A percentile compares a stretch with the other conserved stretches of the same genome.
These are phyloP conservation scores for Gomphus bonarii DNA, from an alignment of 1,284 basidiomycete species.

Conservation along the genomic window DNA sequence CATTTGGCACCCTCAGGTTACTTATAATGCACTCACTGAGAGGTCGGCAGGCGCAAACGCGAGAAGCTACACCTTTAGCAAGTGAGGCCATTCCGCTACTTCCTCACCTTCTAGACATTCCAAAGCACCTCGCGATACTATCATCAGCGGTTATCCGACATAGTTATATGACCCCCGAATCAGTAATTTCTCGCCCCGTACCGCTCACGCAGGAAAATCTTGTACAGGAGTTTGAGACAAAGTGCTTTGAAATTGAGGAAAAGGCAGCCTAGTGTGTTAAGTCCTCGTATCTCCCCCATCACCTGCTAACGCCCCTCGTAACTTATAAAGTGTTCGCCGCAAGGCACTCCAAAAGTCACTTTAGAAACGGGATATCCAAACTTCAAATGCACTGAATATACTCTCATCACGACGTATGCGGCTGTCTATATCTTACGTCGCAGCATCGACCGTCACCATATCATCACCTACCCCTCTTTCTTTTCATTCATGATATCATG, in stretches of 20 bases:
- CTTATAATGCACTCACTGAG: constrained; percentile 5
- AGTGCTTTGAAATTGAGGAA: constrained; percentile 65
- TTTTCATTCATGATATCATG: not conserved
- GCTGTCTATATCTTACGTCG: constrained; percentile 26
- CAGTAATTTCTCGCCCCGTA: not conserved
- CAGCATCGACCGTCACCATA: constrained; percentile 36
- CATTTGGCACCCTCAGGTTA: not conserved
- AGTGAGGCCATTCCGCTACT: constrained; percentile 60
- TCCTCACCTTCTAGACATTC: constrained; percentile 60
- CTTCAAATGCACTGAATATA: not conserved
- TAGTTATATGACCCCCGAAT: constrained; percentile 17
- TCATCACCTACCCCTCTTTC: not conserved
- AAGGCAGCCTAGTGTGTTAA: constrained; percentile 53
- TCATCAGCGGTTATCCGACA: constrained; percentile 64
- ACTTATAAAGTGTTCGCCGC: not conserved
- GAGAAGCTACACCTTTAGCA: constrained; percentile 42
- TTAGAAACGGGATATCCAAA: not conserved
- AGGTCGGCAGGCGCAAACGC: constrained; percentile 39
- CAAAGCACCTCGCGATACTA: constrained; percentile 60
- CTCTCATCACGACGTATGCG: not conserved
- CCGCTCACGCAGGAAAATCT: constrained; percentile 17
- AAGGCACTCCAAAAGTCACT: not conserved
- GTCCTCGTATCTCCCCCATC: constrained; percentile 32
- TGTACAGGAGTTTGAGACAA: constrained; percentile 40
- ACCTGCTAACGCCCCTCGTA: not conserved